A percentile compares a stretch with the other conserved stretches of the same genome.
These are phyloP conservation scores for Gamarada debralockiae DNA, from an alignment of 495 filamentous ascomycete genomes.

Conservation along the genomic window DNA sequence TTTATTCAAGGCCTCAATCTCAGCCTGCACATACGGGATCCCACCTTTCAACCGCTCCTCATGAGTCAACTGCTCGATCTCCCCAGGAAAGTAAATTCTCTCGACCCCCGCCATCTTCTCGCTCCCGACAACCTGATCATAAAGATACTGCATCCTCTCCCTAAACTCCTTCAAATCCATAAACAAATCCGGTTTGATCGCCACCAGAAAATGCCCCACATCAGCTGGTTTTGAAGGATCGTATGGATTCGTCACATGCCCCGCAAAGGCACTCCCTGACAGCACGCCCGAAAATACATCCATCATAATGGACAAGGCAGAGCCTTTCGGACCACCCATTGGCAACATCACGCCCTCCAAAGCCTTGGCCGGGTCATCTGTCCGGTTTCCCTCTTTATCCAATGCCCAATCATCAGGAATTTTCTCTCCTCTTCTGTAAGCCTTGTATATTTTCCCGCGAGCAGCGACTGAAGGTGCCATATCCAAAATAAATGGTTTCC, in stretches of 20 bases:
- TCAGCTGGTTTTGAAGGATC: constrained; percentile 63
- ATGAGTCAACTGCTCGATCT: constrained; percentile 64
- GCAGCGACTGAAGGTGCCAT: constrained; percentile 76
- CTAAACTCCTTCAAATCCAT: constrained; percentile 67
- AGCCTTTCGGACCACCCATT: constrained; percentile 77
- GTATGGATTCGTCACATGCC: constrained; percentile 68
- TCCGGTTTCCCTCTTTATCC: constrained; percentile 62
- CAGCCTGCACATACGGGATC: constrained; percentile 62
- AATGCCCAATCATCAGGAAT: constrained; percentile 74
- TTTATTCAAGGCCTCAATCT: constrained; percentile 61
- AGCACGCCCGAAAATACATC: constrained; percentile 79
- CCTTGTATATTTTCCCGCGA: constrained; percentile 74
- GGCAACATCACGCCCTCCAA: constrained; percentile 72
- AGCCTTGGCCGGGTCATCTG: constrained; percentile 62
- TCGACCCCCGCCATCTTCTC: constrained; percentile 70
- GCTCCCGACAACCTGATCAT: constrained; percentile 56
- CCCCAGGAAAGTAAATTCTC: constrained; percentile 73
- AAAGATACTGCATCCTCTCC: constrained; percentile 65
- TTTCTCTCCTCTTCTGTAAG: constrained; percentile 63
- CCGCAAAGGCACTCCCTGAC: constrained; percentile 67
- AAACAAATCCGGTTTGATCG: constrained; percentile 74
- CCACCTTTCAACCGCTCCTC: constrained; percentile 52
- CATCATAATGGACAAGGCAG: constrained; percentile 74
- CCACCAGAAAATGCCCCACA: constrained; percentile 74
- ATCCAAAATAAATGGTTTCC: constrained; percentile 61